These are phyloP conservation scores for Saraca asoca DNA, from an alignment of 331 rosid species.

Conservation along the genomic window DNA sequence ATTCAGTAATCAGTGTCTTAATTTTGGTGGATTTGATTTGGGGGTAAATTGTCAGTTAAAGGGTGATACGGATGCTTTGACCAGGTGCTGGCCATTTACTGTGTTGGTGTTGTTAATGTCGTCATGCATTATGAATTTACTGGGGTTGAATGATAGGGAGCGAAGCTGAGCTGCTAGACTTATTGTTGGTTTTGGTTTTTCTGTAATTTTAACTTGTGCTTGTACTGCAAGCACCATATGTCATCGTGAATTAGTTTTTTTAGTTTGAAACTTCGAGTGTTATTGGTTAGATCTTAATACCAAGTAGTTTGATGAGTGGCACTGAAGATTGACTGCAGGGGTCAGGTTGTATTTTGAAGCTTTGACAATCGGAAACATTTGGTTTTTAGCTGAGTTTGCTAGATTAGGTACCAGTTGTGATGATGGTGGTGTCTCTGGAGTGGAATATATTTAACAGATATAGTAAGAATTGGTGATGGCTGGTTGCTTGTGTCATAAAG, in stretches of 20 bases:
- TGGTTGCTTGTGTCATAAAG: background rate
- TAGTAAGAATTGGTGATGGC: slow-evolving; percentile 4
- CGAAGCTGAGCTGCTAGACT: slow-evolving; percentile 46
- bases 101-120: slow-evolving; percentile 26
- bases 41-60: slow-evolving; percentile 36
- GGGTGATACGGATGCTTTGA: slow-evolving; percentile 29
- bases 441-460: slow-evolving; percentile 3
- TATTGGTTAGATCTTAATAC: slow-evolving; percentile 34
- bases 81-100: slow-evolving; percentile 31
- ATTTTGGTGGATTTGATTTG: slow-evolving; percentile 42
- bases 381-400: slow-evolving; percentile 15
- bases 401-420: slow-evolving; percentile 10
- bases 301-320: slow-evolving; percentile 22
- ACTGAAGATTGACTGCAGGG: slow-evolving; percentile 23
- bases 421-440: slow-evolving; percentile 21
- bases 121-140: slow-evolving; percentile 46
- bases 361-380: slow-evolving; percentile 24
- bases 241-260: slow-evolving; percentile 23
- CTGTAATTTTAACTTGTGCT: slow-evolving; percentile 19
- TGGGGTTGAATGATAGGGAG: slow-evolving; percentile 38
- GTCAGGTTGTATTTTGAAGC: slow-evolving; percentile 7
- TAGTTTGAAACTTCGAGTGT: slow-evolving; percentile 33
- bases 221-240: slow-evolving; percentile 18
- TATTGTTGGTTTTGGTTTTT: slow-evolving; percentile 31
- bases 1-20: slow-evolving; percentile 25